Evolutionary conservation across 2,329 filamentous ascomycete genomes (phyloP).

Genomic region (Dendryphion nanum): DNA sequence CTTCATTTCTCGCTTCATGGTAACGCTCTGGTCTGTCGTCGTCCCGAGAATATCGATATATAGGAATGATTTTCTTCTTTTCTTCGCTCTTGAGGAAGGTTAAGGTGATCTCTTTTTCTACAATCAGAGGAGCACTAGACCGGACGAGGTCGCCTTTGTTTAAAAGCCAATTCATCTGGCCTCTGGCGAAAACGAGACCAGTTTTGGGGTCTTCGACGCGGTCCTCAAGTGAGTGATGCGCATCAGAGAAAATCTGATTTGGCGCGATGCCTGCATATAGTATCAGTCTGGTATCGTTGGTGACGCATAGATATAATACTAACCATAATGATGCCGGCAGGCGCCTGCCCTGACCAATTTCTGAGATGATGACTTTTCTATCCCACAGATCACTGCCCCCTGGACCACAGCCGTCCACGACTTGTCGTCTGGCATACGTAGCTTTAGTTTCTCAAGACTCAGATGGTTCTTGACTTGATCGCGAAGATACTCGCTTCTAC

Average conservation of each 20-base stretch:
- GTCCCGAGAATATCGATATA: slow-evolving; percentile 11
- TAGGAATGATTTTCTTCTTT: slow-evolving; percentile 2
- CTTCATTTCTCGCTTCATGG: no score
- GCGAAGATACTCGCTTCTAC: slow-evolving; percentile 14
- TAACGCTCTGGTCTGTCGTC: slow-evolving; percentile 10
- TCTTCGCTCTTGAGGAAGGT: slow-evolving; percentile 5
- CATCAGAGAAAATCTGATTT: slow-evolving; percentile 10
- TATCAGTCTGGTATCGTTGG: no score
- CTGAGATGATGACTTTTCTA: slow-evolving; percentile 15
- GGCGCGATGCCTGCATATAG: no score
- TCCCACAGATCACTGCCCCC: slow-evolving; percentile 24
- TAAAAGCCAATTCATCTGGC: slow-evolving; percentile 15
- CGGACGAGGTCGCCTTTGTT: slow-evolving; percentile 18
- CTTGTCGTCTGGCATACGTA: slow-evolving; percentile 14
- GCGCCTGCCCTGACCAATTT: slow-evolving; percentile 11
- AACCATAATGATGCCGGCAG: slow-evolving; percentile 19
- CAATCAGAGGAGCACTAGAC: slow-evolving; percentile 4
- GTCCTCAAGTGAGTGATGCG: slow-evolving; percentile 3
- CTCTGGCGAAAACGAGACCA: slow-evolving; percentile 4
- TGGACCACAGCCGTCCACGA: slow-evolving; percentile 21
- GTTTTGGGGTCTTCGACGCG: slow-evolving; percentile 2
- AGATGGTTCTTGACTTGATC: slow-evolving; percentile 12
- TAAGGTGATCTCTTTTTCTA: slow-evolving; percentile 7
- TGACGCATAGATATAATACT: no score
- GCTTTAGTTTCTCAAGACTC: slow-evolving; percentile 7